Evolutionary conservation across 2,329 filamentous ascomycete species (phyloP).

Genomic region (Coniella lustricola): DNA sequence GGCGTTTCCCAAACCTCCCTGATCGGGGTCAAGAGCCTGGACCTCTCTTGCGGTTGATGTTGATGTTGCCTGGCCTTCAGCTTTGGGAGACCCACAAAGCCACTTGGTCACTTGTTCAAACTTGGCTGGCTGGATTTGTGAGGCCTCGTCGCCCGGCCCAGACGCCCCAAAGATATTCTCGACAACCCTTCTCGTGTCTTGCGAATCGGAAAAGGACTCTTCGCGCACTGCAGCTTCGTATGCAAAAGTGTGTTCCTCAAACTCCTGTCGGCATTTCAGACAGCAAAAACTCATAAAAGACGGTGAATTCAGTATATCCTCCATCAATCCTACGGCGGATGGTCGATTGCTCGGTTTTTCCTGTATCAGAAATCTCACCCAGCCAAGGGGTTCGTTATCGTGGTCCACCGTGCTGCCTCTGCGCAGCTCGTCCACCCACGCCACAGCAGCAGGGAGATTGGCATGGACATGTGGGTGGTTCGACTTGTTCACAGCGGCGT

Average conservation of each 20-base stretch:
- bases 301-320: constrained; percentile 17
- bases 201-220: constrained; percentile 9
- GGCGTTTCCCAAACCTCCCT: not conserved
- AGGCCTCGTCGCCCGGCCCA: not conserved
- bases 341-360: constrained; percentile 9
- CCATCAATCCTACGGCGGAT: constrained; percentile 12
- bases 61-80: not conserved
- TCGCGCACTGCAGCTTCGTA: constrained; percentile 1
- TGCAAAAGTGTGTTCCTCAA: constrained; percentile 3
- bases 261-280: constrained; percentile 12
- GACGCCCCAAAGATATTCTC: not conserved
- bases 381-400: constrained; percentile 16
- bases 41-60: not conserved
- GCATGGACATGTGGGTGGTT: constrained; percentile 10
- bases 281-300: constrained; percentile 17
- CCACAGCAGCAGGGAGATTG: constrained; percentile 9
- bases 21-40: not conserved
- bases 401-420: constrained; percentile 7
- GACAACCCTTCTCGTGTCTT: constrained; percentile 2
- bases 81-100: not conserved
- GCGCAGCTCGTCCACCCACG: constrained; percentile 12
- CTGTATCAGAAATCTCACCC: constrained; percentile 14
- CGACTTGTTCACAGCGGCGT: constrained; percentile 7
- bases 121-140: not conserved
- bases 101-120: not conserved